These are phyloP conservation scores for Stemphylium vesicarium DNA, from an alignment of 2,329 filamentous ascomycete species.

Conservation along the genomic window DNA sequence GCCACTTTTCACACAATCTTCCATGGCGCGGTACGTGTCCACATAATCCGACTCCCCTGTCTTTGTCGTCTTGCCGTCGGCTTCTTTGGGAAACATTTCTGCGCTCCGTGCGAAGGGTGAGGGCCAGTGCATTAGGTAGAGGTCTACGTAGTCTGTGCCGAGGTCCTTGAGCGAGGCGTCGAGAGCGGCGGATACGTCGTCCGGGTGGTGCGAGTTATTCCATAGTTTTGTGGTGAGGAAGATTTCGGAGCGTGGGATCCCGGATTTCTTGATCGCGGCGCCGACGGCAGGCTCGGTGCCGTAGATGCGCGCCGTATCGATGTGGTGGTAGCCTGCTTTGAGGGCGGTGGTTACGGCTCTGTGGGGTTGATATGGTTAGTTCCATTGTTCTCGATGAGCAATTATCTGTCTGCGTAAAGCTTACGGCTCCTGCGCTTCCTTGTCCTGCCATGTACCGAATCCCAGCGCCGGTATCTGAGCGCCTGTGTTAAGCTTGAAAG, in stretches of 20 bases:
- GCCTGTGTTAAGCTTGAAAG: conserved; percentile 67
- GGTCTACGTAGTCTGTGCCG: conserved; percentile 84
- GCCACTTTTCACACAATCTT: conserved; percentile 41
- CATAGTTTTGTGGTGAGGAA: conserved; percentile 77
- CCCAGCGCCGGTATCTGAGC: conserved; percentile 78
- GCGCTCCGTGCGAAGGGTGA: conserved; percentile 77
- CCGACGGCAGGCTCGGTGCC: conserved; percentile 34
- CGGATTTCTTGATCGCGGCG: conserved; percentile 40
- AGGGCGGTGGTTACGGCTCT: conserved; percentile 49
- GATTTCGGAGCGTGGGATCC: conserved; percentile 48
- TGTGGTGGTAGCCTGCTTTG: conserved; percentile 39
- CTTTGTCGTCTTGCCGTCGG: conserved; percentile 26
- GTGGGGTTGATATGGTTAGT: conserved; percentile 1
- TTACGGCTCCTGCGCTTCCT: conserved; percentile 37
- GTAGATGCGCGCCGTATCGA: conserved; percentile 39
- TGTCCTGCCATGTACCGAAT: conserved; percentile 53
- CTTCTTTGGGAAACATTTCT: conserved; percentile 62
- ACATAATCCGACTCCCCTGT: conserved; percentile 36
- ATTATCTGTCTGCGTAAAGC: too few relatives aligned
- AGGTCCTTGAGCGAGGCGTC: conserved; percentile 77
- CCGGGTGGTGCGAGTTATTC: conserved; percentile 82
- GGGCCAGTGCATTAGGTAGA: conserved; percentile 82
- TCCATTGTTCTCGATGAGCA: too few relatives aligned
- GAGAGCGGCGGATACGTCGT: conserved; percentile 72
- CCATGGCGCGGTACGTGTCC: conserved; percentile 51